Evolutionary conservation across 805 yeast species (phyloP).

Genomic region (Kockiozyma suomiensis): DNA sequence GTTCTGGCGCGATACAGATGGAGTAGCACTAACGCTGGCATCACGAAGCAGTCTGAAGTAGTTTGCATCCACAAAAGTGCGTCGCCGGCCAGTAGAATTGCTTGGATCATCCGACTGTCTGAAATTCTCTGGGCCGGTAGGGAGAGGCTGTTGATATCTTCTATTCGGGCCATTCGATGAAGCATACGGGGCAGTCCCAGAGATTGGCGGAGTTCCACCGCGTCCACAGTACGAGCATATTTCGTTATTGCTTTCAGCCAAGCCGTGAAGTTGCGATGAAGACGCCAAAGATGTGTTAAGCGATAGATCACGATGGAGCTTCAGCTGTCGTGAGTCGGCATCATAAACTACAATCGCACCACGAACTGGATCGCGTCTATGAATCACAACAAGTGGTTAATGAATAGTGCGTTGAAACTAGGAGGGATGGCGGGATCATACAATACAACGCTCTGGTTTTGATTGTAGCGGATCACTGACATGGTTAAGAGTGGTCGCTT

Average conservation of each 20-base stretch:
- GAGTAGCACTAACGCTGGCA: background rate
- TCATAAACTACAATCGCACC: conserved; percentile 29
- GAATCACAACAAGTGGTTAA: background rate
- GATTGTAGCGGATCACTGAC: conserved; percentile 31
- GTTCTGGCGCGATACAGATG: background rate
- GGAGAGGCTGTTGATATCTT: conserved; percentile 2
- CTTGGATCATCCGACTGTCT: background rate
- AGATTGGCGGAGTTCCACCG: conserved; percentile 8
- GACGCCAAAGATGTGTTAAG: background rate
- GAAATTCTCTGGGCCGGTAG: background rate
- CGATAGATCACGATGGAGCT: conserved; percentile 22
- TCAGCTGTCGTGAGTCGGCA: conserved; percentile 25
- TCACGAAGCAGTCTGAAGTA: conserved; percentile 29
- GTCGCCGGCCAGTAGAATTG: background rate
- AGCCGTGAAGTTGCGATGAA: background rate
- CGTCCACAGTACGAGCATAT: conserved; percentile 17
- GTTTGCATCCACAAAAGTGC: conserved; percentile 25
- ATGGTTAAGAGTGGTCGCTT: background rate
- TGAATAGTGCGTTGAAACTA: background rate
- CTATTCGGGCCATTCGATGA: background rate
- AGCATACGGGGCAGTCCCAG: background rate
- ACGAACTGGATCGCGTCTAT: conserved; percentile 28
- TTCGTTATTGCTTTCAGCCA: background rate
- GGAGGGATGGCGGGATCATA: background rate
- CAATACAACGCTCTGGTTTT: conserved; percentile 28